Base-by-base conservation (phyloP, 2,329 filamentous ascomycete species). In the Helminthosporium solani region DNA sequence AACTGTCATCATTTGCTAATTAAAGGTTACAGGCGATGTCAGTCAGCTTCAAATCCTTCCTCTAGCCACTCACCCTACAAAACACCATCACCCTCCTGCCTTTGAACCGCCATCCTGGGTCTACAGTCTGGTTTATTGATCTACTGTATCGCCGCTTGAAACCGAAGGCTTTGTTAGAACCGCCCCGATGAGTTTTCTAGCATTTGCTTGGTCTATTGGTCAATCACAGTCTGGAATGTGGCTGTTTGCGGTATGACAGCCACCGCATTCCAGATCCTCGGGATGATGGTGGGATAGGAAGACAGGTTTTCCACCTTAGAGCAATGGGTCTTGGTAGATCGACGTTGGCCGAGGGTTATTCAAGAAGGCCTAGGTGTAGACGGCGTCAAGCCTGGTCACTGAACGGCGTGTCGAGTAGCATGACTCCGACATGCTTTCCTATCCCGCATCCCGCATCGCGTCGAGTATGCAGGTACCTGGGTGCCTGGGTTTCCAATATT, bases 41-140 rank as follows among this genome's bases (percentile, higher is more conserved):
- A 14, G 16, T 14, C 30, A 31, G 14, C 28, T 4, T 31, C 28
- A 31, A 31, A 31, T 12, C 9, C 12, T 8, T 12, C 14, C 28
- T 31, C 28, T 31, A 5, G 14, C 7, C 8, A 12, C 28, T 31
- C 28, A 31, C 28, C 14, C 28, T 31, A 12, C 28, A 12, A 31
- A 38, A 27, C n/a, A n/a, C n/a, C n/a, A n/a, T n/a, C n/a, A n/a
- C n/a, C n/a, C n/a, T n/a, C n/a, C n/a, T 42, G 36, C 35, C 57
- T 54, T 62, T 59, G 47, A 56, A 46, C 57, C 54, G 40, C 28
- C 33, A 16, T 45, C 37, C 42, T 52, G 58, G 49, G 27, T 49
- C 37, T 47, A 18, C 19, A 41, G 44, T 35, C 50, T 49, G 46
- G 46, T 49, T 56, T 33, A 37, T 45, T 38, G 30, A 44, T 38